Base-by-base conservation (phyloP, 1,284 basidiomycete species). In the Cryptococcus depauperatus region DNA sequence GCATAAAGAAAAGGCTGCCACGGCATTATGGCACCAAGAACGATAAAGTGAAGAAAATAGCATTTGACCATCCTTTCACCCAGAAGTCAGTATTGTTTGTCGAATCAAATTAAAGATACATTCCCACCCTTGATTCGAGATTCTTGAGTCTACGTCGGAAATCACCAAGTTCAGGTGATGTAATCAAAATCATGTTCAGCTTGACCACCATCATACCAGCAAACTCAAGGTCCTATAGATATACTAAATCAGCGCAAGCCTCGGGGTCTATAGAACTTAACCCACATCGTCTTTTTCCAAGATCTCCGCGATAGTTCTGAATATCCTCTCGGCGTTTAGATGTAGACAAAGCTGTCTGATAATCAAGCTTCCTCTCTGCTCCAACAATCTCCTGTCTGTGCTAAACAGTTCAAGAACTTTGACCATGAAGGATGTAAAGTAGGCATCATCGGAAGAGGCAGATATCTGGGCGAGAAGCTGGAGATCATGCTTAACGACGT, bases 1-100 rank as follows among this genome's bases (percentile, higher is more conserved):
- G 68, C 95, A 99, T 3, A 99, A 77, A 1, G 90, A 88, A 63
- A 99, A 95, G 0, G 91, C 90, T 0, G 95, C 85, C 21, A 98
- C 91, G 0, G 95, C 86, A 62, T 97, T 97, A 64, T 98, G 95
- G 67, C 91, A 97, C 93, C 95, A 99, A 32, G 90, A 96, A 29
- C 89, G 79, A 65, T 98, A 98, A 16, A 99, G 73, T 0, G 84
- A 86, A 1, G 84, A 85, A 64, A 98, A 99, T 21, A 98, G 71
- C 66, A 70, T 69, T 72, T 96, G 90, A 1, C 92, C 91, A 56
- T 98, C 95, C 81, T 90, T 80, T n/a, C 16, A 28, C 26, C 9
- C 5, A 25, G 19, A n/a, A 18, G 18, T 13, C 18, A 28, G n/a
- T 5, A 30, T 6, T 25, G 3, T 18, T 22, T 14, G 9, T 1